phyloP scores from a whole-genome alignment of 176 grass and related monocot species.

The Saccharum officinarum region DNA sequence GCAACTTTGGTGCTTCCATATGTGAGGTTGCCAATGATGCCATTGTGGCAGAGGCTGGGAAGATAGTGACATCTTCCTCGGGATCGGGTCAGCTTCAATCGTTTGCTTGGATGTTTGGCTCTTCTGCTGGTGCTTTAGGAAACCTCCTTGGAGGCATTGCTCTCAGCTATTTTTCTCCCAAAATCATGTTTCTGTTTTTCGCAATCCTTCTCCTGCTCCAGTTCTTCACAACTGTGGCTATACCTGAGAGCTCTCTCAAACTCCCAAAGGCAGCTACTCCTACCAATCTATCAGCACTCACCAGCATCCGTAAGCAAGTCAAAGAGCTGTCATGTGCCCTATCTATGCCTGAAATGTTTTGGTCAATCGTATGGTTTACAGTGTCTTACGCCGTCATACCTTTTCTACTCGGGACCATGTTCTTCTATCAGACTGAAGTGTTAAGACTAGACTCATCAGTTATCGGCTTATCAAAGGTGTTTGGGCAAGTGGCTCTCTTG shows the following conservation, averaged over 20 bases:
- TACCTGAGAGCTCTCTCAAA: constrained; percentile 80
- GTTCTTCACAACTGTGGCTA: constrained; percentile 56
- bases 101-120: constrained; percentile 85
- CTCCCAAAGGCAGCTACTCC: constrained; percentile 54
- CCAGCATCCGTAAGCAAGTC: constrained; percentile 72
- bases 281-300: constrained; percentile 39
- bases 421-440: constrained; percentile 94
- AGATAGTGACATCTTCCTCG: constrained; percentile 48
- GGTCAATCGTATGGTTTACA: constrained; percentile 78
- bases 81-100: constrained; percentile 81
- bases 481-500: constrained; percentile 72
- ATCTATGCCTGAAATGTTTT: constrained; percentile 66
- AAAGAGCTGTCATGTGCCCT: constrained; percentile 62
- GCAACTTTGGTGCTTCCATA: constrained; percentile 95
- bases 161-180: constrained; percentile 68
- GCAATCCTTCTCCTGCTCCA: constrained; percentile 74
- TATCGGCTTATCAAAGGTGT: constrained; percentile 89
- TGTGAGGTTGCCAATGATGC: constrained; percentile 99
- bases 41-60: constrained; percentile 83
- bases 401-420: constrained; percentile 85
- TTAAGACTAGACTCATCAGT: constrained; percentile 79
- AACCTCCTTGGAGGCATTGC: constrained; percentile 90
- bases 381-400: constrained; percentile 76
- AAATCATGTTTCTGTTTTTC: constrained; percentile 75
- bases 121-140: constrained; percentile 80